Conservation (phyloP, 768 basidiomycete genomes). For the Calocybe indica region DNA sequence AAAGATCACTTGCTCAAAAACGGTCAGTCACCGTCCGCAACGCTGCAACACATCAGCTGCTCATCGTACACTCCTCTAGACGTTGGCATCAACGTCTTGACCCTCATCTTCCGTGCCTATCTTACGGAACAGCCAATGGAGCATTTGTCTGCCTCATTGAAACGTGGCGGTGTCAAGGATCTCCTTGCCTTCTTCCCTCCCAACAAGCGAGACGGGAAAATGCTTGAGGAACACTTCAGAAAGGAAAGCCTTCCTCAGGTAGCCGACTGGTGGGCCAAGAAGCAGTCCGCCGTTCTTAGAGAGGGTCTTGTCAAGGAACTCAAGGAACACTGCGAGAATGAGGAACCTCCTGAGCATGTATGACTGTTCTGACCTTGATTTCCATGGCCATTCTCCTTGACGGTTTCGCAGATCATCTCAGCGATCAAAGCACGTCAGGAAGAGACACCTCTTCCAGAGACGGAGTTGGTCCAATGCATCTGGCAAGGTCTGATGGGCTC, state of each 20-base stretch:
- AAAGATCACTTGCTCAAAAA: slow-evolving; percentile 97
- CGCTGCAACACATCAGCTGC: background rate
- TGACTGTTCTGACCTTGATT: slow-evolving; percentile 13
- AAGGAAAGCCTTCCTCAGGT: slow-evolving; percentile 70
- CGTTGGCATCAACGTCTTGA: slow-evolving; percentile 70
- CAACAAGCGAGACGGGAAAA: slow-evolving; percentile 68
- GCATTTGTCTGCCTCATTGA: slow-evolving; percentile 76
- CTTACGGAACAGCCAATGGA: slow-evolving; percentile 84
- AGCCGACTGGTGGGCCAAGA: slow-evolving; percentile 93
- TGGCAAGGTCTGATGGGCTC: slow-evolving; percentile 89
- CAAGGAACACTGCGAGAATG: slow-evolving; percentile 63
- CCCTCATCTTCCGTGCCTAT: slow-evolving; percentile 76
- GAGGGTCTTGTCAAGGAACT: slow-evolving; percentile 68
- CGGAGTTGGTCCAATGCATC: slow-evolving; percentile 81
- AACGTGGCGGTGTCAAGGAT: slow-evolving; percentile 81
- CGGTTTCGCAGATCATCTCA: slow-evolving; percentile 56
- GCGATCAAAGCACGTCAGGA: slow-evolving; percentile 68
- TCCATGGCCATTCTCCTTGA: slow-evolving; percentile 6
- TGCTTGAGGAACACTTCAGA: slow-evolving; percentile 84
- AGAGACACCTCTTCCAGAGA: slow-evolving; percentile 78
- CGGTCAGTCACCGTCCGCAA: slow-evolving; percentile 35
- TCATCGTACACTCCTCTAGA: slow-evolving; percentile 36
- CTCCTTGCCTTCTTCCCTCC: slow-evolving; percentile 83
- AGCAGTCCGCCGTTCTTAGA: slow-evolving; percentile 77
- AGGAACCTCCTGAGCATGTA: slow-evolving; percentile 66